Percentiles rank a stretch among this genome's conserved stretches.
Conservation (phyloP, 129 eudicot genomes). For the Centella asiatica region DNA sequence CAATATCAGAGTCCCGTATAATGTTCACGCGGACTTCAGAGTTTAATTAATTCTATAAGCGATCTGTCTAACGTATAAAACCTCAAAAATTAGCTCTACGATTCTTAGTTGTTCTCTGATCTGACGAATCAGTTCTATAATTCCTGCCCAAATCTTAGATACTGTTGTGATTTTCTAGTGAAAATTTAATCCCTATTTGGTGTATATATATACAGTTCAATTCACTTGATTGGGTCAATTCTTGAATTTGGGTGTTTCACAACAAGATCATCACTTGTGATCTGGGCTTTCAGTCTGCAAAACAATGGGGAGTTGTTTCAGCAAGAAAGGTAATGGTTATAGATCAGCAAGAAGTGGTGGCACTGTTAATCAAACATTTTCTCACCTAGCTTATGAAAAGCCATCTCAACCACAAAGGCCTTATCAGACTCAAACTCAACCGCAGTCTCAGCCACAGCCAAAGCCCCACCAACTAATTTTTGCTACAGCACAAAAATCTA, state of each 20-base stretch:
- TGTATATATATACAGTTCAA: neutral
- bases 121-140: too few species aligned
- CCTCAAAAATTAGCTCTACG: too few species aligned
- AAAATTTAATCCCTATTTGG: neutral
- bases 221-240: neutral
- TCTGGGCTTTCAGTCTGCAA: slow-evolving; percentile 8
- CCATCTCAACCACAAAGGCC: slow-evolving; percentile 29
- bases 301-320: slow-evolving; percentile 52
- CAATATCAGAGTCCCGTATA: too few species aligned
- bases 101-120: too few species aligned
- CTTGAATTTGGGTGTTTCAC: neutral
- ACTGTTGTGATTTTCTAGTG: neutral
- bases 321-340: slow-evolving; percentile 39
- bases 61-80: too few species aligned
- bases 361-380: slow-evolving; percentile 26
- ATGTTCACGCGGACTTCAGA: too few species aligned
- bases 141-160: too few species aligned
- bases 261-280: neutral
- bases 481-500: slow-evolving; percentile 30
- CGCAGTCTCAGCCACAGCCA: slow-evolving; percentile 18
- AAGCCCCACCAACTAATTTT: slow-evolving; percentile 12
- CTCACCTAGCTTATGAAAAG: slow-evolving; percentile 19
- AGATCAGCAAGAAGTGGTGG: slow-evolving; percentile 21
- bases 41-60: too few species aligned
- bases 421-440: slow-evolving; percentile 12